Base-by-base conservation (phyloP, 768 basidiomycete genomes). In the Amanita subjunquillea region DNA sequence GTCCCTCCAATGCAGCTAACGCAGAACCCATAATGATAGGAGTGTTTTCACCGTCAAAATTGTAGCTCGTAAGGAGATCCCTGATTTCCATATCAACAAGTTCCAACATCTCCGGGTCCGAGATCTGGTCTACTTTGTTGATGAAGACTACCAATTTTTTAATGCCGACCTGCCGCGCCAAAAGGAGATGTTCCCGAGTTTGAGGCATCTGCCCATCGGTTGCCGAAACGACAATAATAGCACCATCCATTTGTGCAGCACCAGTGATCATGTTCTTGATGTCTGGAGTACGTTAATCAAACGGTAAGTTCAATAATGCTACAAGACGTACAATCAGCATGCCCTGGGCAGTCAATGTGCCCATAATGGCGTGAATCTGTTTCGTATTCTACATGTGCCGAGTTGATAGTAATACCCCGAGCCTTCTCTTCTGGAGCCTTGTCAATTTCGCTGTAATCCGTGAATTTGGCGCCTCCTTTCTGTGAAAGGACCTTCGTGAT, bases 21-120 rank as follows among this genome's bases (percentile, higher is more conserved):
- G 96, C 96, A 17, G 93, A 94, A 42, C 96, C 96, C 87, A 91
- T 93, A 63, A 98, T 68, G 61, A 99, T 97, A n/a, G 96, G 96
- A 0, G 96, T 98, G 61, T 85, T 79, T 68, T 99, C 96, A 50
- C 96, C 96, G 61, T 99, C 96, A 58, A 88, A 99, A 61, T 91
- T 89, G 74, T 97, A 98, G 12, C 82, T 83, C 3, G 82, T 72
- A 22, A 99, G 78, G 9, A 99, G 77, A 64, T 99, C 96, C 55
- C 96, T 85, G 85, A 99, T 99, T 78, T 99, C 96, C 94, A 99
- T 98, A 61, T 99, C 96, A 55, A 99, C 96, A 55, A 99, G 86
- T 73, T 96, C 92, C 53, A 98, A 74, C 93, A 99, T 97, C 77
- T 99, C 96, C 4, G 86, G 82, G 77, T 99, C 96, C 56, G 86